Conservation (phyloP, 148 eudicot genomes). For the Vaccinium macrocarpon region DNA sequence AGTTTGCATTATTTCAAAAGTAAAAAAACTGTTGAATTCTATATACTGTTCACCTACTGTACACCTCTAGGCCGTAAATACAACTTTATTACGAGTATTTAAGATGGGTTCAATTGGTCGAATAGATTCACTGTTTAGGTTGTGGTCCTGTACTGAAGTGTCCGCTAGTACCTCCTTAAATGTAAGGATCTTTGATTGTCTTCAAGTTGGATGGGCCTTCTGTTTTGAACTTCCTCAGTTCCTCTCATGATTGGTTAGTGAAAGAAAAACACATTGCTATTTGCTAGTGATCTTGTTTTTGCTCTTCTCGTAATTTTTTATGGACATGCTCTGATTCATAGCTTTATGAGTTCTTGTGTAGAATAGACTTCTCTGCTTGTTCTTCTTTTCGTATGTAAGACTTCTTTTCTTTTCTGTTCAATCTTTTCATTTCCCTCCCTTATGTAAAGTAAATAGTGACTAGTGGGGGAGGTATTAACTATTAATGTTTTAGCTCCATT, state of each 20-base stretch:
- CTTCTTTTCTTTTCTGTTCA: background rate
- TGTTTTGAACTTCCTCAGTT: background rate
- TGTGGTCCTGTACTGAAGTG: background rate
- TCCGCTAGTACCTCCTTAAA: background rate
- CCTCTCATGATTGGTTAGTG: background rate
- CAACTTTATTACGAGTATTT: background rate
- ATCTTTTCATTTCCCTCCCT: background rate
- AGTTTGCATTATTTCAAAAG: background rate
- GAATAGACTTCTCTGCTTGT: background rate
- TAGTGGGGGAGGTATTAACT: background rate
- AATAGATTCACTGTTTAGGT: background rate
- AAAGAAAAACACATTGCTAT: background rate
- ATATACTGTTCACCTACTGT: background rate
- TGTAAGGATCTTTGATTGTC: background rate
- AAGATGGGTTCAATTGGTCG: background rate
- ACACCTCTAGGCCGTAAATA: background rate
- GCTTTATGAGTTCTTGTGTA: background rate
- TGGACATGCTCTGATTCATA: background rate
- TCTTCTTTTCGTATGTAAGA: background rate
- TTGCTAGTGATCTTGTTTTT: background rate
- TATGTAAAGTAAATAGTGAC: background rate
- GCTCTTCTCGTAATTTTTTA: background rate
- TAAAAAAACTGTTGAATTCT: background rate
- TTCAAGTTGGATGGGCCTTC: background rate
- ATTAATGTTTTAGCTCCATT: background rate